These are phyloP conservation scores for Eucalyptus polyanthemos DNA, from an alignment of 345 rosid genomes.

Conservation along the genomic window DNA sequence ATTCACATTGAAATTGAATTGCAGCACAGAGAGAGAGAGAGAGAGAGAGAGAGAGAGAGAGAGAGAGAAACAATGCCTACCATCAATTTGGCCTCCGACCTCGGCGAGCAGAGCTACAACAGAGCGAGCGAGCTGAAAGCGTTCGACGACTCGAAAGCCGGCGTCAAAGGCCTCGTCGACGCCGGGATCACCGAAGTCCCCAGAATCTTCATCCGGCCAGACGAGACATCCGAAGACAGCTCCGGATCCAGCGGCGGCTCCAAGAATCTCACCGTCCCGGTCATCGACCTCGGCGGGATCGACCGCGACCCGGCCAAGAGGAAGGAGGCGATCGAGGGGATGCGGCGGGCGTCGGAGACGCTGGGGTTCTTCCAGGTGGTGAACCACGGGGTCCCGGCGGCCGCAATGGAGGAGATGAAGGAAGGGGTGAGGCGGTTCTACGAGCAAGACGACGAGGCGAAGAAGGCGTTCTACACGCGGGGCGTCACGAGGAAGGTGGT, in stretches of 20 bases:
- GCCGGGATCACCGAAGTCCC: not conserved
- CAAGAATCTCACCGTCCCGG: not conserved
- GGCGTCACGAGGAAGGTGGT: not conserved
- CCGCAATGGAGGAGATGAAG: constrained; percentile 2
- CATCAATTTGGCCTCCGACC: not conserved
- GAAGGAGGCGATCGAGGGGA: not conserved
- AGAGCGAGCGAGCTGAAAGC: not conserved
- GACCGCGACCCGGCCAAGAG: not conserved
- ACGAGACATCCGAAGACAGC: not conserved
- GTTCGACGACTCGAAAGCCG: not conserved
- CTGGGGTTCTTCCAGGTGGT: constrained; percentile 36
- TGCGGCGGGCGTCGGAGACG: constrained; percentile 14
- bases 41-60: no score
- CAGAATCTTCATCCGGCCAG: not conserved
- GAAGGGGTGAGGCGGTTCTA: constrained; percentile 18
- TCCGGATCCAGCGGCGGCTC: not conserved
- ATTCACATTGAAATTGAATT: not conserved
- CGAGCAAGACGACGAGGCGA: constrained; percentile 17
- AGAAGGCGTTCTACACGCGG: constrained; percentile 4
- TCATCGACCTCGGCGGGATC: constrained; percentile 11
- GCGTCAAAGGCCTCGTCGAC: not conserved
- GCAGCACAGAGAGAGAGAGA: not conserved
- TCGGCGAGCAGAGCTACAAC: not conserved
- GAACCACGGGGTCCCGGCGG: constrained; percentile 16
- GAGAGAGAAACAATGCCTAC: not conserved